Base-by-base conservation (phyloP, 257 asterid genomes). In the Primulina tabacum region DNA sequence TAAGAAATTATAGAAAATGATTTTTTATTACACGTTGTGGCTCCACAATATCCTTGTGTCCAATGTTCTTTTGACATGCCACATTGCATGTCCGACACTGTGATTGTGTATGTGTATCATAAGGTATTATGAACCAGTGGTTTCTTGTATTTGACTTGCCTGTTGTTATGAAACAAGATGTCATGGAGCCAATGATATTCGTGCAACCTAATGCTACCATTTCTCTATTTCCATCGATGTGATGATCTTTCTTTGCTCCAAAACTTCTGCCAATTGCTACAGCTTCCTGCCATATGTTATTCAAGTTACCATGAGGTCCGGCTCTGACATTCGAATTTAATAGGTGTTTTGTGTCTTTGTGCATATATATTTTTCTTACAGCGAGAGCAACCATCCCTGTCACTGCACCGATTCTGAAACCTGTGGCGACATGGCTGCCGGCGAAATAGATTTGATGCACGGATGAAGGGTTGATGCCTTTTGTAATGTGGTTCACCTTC, bases 201-300 rank as follows among this genome's bases (percentile, higher is more conserved):
- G 85, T 89, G 17, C 90, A 47, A 64, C 96, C 96, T 71, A 89
- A 74, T 66, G 94, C 94, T 8, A 89, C 82, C 96, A 89, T 89
- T 80, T 89, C 96, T 58, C 79, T 83, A 86, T 89, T 87, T 5
- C 94, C 96, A 61, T 87, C 92, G 69, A 89, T 50, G 37, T 85
- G 90, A 68, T 89, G 87, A 74, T 87, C 94, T 67, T 87, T 89
- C 88, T 83, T 34, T 1, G 92, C 81, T 21, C 94, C 96, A 67
- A 89, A 89, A 30, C 89, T 87, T 82, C 96, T 77, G 34, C 94
- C 94, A 52, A 87, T 87, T 4, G 94, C 94, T 33, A 81, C 79
- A n/a, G 96, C 96, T 86, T 89, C 96, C 96, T 89, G 81, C 30
- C 6, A 71, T 26, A 28, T 12, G 18, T 2, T 50, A 24, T 68